These are phyloP conservation scores for Candolleomyces aberdarensis DNA, from an alignment of 768 basidiomycete genomes.

Conservation along the genomic window DNA sequence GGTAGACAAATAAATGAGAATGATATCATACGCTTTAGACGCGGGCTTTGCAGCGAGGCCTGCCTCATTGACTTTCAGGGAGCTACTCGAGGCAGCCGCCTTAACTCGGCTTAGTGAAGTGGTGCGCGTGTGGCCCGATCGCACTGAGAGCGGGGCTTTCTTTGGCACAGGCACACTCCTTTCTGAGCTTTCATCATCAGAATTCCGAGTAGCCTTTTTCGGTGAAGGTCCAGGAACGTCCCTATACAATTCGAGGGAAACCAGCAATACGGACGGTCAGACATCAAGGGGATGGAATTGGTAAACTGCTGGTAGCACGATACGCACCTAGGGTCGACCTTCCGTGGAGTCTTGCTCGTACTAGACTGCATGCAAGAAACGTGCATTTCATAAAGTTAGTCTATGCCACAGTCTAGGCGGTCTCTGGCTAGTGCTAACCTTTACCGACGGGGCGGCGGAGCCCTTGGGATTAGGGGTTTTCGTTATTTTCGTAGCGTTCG, in stretches of 20 bases:
- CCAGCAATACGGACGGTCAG: background rate
- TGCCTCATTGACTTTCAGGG: background rate
- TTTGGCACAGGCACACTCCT: background rate
- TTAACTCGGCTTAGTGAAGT: background rate
- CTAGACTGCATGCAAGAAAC: background rate
- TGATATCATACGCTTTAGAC: slow-evolving; percentile 1
- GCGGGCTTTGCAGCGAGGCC: background rate
- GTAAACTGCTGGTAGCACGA: background rate
- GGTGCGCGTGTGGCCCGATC: background rate
- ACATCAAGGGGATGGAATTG: no score
- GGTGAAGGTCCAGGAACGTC: background rate
- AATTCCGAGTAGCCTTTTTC: slow-evolving; percentile 1
- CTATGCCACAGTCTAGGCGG: no score
- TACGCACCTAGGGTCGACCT: background rate
- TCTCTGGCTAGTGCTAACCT: no score
- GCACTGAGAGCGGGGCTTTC: background rate
- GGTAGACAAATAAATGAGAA: background rate
- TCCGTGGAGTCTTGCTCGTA: background rate
- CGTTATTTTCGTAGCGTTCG: no score
- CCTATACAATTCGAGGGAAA: background rate
- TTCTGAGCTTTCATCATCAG: background rate
- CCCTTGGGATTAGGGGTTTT: no score
- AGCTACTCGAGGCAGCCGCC: background rate
- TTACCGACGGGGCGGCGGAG: no score
- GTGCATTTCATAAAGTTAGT: background rate